Percentiles rank a stretch among this genome's conserved stretches.
Conservation (phyloP, 306 rosid genomes). For the Fragaria ananassa region DNA sequence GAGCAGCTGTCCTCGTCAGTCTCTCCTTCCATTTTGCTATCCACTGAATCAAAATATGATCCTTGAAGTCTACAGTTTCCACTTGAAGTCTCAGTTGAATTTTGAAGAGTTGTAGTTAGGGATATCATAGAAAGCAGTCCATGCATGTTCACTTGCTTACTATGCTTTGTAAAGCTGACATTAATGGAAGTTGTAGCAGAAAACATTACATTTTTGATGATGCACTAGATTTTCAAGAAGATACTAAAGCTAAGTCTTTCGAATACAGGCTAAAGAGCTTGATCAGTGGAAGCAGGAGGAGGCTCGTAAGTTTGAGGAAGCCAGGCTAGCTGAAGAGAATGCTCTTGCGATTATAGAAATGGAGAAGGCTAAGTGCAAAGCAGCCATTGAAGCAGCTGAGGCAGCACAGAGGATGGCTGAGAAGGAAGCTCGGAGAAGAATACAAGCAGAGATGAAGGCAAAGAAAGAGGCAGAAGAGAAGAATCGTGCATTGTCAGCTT, state of each 20-base stretch:
- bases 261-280: constrained; percentile 71
- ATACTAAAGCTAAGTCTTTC: constrained; percentile 3
- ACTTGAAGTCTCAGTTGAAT: background rate
- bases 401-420: constrained; percentile 74
- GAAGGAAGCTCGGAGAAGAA: constrained; percentile 71
- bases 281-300: constrained; percentile 73
- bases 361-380: constrained; percentile 86
- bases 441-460: constrained; percentile 68
- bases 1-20: background rate
- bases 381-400: constrained; percentile 79
- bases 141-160: background rate
- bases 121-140: background rate
- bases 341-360: constrained; percentile 82
- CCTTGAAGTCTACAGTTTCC: background rate
- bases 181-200: background rate
- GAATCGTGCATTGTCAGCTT: constrained; percentile 48
- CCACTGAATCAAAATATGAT: background rate
- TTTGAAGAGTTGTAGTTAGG: background rate
- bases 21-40: background rate
- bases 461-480: constrained; percentile 71
- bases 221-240: background rate
- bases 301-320: constrained; percentile 57
- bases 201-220: background rate
- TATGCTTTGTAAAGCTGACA: background rate
- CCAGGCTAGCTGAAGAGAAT: constrained; percentile 70